Evolutionary conservation across 2,329 filamentous ascomycete species (phyloP).

Genomic region (Cladosporium sp.): DNA sequence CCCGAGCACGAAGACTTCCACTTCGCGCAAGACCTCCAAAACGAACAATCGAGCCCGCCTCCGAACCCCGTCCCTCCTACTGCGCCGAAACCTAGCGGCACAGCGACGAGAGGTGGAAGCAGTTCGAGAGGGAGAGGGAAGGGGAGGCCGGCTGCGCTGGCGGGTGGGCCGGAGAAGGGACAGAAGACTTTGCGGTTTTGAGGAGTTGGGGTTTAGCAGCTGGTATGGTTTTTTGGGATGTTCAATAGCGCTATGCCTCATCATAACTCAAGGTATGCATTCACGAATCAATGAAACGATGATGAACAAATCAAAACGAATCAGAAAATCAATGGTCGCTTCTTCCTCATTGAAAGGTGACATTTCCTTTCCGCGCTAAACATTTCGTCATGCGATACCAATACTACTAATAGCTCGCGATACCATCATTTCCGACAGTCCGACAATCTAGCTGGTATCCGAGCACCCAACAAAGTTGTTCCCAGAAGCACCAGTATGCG

Average conservation of each 20-base stretch:
- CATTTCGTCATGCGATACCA: too few relatives aligned
- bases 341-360: not conserved
- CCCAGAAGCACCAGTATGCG: constrained; percentile 64
- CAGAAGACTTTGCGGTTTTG: constrained; percentile 44
- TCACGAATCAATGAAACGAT: not conserved
- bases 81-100: constrained; percentile 8
- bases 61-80: constrained; percentile 20
- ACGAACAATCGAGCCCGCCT: constrained; percentile 48
- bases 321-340: not conserved
- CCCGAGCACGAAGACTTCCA: constrained; percentile 91
- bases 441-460: constrained; percentile 32
- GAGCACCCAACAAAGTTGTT: constrained; percentile 64
- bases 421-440: too few relatives aligned
- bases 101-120: constrained; percentile 20
- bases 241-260: too few relatives aligned
- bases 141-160: constrained; percentile 33
- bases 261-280: too few relatives aligned
- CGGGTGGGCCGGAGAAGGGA: constrained; percentile 36
- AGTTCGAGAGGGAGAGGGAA: constrained; percentile 23
- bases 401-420: too few relatives aligned
- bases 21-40: constrained; percentile 79
- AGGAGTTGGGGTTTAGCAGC: not conserved
- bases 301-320: constrained; percentile 12
- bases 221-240: too few relatives aligned
- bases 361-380: too few relatives aligned